Conservation (phyloP, 192 early-diverging fungal genomes). For the Backusella mclennaniae region DNA sequence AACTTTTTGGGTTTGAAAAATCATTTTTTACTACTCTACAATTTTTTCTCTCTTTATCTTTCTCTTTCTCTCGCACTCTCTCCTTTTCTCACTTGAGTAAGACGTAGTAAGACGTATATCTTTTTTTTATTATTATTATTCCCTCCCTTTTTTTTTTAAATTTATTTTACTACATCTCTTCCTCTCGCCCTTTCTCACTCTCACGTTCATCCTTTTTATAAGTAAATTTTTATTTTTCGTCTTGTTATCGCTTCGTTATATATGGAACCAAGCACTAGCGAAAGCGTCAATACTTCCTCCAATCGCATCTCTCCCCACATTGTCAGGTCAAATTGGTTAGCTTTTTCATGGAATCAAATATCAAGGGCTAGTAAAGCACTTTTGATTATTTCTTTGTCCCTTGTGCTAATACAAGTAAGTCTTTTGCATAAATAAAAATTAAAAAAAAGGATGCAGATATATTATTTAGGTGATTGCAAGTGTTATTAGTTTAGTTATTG, state of each 20-base stretch:
- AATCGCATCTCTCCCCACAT: neutral
- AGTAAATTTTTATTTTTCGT: neutral
- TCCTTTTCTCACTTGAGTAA: neutral
- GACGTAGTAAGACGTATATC: neutral
- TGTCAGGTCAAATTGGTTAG: slow-evolving; percentile 7
- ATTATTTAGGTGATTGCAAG: slow-evolving; percentile 12
- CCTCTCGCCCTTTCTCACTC: neutral
- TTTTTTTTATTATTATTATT: neutral
- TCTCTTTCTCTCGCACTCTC: neutral
- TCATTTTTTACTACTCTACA: neutral
- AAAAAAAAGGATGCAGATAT: neutral
- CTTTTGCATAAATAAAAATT: neutral
- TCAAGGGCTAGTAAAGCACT: neutral
- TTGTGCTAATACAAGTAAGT: slow-evolving; percentile 22
- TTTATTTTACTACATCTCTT: neutral
- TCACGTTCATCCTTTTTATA: neutral
- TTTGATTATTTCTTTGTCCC: neutral
- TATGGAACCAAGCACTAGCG: neutral
- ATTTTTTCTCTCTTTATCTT: neutral
- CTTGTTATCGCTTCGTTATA: neutral
- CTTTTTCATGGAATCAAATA: slow-evolving; percentile 10
- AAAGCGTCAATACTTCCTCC: neutral
- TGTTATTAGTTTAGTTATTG: slow-evolving; percentile 14
- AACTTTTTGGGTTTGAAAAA: neutral
- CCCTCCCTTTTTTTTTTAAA: neutral